Conservation (phyloP, 1,139 yeast genomes). For the Hansenula lynferdii region DNA sequence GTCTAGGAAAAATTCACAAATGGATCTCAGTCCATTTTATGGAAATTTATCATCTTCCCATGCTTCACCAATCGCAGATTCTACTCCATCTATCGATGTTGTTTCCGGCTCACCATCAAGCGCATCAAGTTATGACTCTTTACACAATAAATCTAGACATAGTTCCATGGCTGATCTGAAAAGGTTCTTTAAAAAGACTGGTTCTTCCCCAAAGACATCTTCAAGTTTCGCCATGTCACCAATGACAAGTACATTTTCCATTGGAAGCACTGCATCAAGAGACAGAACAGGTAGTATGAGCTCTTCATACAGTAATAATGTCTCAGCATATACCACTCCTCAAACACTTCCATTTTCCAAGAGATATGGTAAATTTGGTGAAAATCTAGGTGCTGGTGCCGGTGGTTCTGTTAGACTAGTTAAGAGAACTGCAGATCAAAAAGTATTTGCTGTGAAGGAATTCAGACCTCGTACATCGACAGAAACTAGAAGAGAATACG, state of each 20-base stretch:
- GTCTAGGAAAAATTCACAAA: constrained; percentile 20
- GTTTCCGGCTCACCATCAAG: constrained; percentile 22
- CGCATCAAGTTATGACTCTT: constrained; percentile 22
- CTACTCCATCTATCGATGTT: constrained; percentile 13
- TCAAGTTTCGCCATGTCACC: constrained; percentile 18
- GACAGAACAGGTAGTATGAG: constrained; percentile 20
- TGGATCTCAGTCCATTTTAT: constrained; percentile 21
- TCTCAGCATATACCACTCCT: constrained; percentile 27
- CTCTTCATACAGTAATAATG: constrained; percentile 24
- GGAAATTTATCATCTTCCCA: constrained; percentile 7
- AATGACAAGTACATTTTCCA: constrained; percentile 21
- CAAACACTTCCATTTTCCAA: constrained; percentile 52
- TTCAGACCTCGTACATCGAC: constrained; percentile 73
- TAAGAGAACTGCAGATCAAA: constrained; percentile 61
- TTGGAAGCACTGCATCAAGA: constrained; percentile 15
- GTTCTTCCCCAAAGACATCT: constrained; percentile 9
- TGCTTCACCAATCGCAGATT: constrained; percentile 17
- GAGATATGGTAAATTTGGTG: constrained; percentile 79
- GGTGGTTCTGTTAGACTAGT: constrained; percentile 89
- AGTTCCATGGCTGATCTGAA: constrained; percentile 73
- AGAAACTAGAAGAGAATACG: constrained; percentile 82
- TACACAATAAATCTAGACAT: constrained; percentile 37
- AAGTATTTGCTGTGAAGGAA: constrained; percentile 87
- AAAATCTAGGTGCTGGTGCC: constrained; percentile 91
- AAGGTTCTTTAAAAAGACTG: constrained; percentile 47